phyloP scores from a whole-genome alignment of 2,329 filamentous ascomycete genomes.

The Rachicladosporium sp. region DNA sequence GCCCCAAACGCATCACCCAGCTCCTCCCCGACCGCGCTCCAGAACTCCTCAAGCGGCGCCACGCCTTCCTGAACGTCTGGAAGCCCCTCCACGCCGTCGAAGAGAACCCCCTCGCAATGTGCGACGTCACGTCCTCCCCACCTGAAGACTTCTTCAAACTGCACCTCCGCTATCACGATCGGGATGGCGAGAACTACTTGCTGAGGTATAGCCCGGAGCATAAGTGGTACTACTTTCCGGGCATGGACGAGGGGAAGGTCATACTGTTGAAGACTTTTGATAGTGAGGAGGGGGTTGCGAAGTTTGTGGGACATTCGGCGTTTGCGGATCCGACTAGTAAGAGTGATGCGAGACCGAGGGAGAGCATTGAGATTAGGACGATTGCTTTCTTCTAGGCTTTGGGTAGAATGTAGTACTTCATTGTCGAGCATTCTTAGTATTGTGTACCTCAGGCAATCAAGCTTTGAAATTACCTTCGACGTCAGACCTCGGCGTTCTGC shows the following conservation, averaged over 20 bases:
- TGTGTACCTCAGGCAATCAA: too few relatives aligned
- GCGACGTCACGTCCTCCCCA: constrained; percentile 25
- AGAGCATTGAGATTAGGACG: constrained; percentile 30
- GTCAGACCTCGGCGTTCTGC: too few relatives aligned
- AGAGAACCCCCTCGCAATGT: constrained; percentile 31
- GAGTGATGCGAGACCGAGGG: constrained; percentile 22
- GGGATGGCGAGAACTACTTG: constrained; percentile 30
- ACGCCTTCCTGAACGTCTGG: constrained; percentile 42
- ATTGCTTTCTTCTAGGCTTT: constrained; percentile 27
- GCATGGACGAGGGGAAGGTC: constrained; percentile 26
- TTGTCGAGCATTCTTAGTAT: too few relatives aligned
- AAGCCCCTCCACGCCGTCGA: constrained; percentile 33
- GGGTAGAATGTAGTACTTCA: too few relatives aligned
- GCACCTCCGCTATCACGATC: constrained; percentile 27
- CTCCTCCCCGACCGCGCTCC: constrained; percentile 34
- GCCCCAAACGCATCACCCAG: constrained; percentile 30
- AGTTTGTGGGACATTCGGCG: constrained; percentile 28
- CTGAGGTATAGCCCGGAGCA: constrained; percentile 24
- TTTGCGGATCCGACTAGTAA: constrained; percentile 26
- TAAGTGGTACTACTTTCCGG: constrained; percentile 31
- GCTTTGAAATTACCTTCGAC: too few relatives aligned
- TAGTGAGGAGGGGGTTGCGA: constrained; percentile 20
- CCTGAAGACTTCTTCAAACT: constrained; percentile 31
- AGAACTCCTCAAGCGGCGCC: constrained; percentile 30
- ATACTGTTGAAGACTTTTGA: constrained; percentile 31